Conservation (phyloP, 192 early-diverging fungal species). For the Mortierella alpina region DNA sequence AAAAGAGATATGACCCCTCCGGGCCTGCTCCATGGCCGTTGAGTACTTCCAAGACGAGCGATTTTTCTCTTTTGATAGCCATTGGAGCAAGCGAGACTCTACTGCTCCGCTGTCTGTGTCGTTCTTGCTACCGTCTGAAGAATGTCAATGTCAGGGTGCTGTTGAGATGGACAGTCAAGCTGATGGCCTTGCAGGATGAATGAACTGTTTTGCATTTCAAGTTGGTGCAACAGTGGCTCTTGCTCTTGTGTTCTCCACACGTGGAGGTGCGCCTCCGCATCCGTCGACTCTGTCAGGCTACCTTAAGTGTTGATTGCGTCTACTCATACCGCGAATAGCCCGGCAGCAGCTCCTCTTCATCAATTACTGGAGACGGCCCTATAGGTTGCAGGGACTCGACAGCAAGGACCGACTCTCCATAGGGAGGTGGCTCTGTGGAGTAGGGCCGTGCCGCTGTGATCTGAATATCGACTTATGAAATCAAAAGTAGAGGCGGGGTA, state of each 20-base stretch:
- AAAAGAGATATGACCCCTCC: slow-evolving; percentile 6
- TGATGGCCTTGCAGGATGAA: too few species aligned
- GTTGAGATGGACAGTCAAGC: too few species aligned
- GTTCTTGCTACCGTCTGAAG: too few species aligned
- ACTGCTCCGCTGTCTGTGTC: not conserved
- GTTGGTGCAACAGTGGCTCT: not conserved
- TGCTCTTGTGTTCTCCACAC: not conserved
- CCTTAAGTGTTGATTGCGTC: too few species aligned
- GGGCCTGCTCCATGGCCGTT: slow-evolving; percentile 10
- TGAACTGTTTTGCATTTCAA: not conserved
- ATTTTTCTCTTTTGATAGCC: slow-evolving; percentile 3
- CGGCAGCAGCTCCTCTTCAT: slow-evolving; percentile 11
- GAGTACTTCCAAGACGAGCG: not conserved
- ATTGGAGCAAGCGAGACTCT: not conserved
- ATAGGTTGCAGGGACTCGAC: slow-evolving; percentile 9
- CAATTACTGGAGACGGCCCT: slow-evolving; percentile 3
- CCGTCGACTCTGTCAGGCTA: too few species aligned
- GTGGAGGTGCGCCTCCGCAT: not conserved
- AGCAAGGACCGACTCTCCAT: slow-evolving; percentile 4
- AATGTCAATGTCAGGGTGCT: too few species aligned
- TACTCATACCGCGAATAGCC: slow-evolving; percentile 19
- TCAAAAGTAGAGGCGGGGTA: too few species aligned
- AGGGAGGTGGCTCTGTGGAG: slow-evolving; percentile 9
- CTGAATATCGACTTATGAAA: not conserved
- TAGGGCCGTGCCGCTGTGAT: slow-evolving; percentile 5